phyloP scores from a whole-genome alignment of 2,329 filamentous ascomycete species.

The Colletotrichum tropicicola region DNA sequence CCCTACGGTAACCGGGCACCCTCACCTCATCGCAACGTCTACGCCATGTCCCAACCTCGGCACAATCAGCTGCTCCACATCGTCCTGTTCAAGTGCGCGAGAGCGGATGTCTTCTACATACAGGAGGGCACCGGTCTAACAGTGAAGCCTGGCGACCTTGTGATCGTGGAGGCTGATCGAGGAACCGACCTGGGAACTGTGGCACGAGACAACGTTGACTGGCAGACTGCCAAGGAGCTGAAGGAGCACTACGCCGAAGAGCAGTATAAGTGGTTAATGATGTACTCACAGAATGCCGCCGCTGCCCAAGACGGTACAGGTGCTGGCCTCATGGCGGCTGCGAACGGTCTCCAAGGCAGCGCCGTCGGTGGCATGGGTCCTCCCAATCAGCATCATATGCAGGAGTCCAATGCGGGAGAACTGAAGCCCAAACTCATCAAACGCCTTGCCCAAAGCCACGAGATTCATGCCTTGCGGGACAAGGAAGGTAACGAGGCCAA shows the following conservation, averaged over 20 bases:
- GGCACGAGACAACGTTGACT: slow-evolving; percentile 85
- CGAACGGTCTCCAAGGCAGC: slow-evolving; percentile 72
- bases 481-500: slow-evolving; percentile 99
- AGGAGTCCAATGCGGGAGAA: slow-evolving; percentile 76
- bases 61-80: slow-evolving; percentile 82
- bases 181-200: slow-evolving; percentile 96
- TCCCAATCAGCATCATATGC: slow-evolving; percentile 75
- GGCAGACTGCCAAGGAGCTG: slow-evolving; percentile 85
- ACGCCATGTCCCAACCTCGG: slow-evolving; percentile 67
- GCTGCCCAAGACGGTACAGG: slow-evolving; percentile 68
- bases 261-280: slow-evolving; percentile 98
- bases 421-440: slow-evolving; percentile 98
- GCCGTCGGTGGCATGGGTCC: slow-evolving; percentile 83
- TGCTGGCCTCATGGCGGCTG: slow-evolving; percentile 69
- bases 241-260: slow-evolving; percentile 94
- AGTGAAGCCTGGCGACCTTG: slow-evolving; percentile 90
- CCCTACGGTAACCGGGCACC: slow-evolving; percentile 60
- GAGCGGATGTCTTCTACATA: slow-evolving; percentile 96
- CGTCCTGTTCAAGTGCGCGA: slow-evolving; percentile 94
- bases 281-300: slow-evolving; percentile 88
- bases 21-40: slow-evolving; percentile 70
- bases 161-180: slow-evolving; percentile 97
- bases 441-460: slow-evolving; percentile 88
- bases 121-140: slow-evolving; percentile 94
- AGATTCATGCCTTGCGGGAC: slow-evolving; percentile 87